Base-by-base conservation (phyloP, 768 basidiomycete genomes). In the Rhodotorula diobovata region DNA sequence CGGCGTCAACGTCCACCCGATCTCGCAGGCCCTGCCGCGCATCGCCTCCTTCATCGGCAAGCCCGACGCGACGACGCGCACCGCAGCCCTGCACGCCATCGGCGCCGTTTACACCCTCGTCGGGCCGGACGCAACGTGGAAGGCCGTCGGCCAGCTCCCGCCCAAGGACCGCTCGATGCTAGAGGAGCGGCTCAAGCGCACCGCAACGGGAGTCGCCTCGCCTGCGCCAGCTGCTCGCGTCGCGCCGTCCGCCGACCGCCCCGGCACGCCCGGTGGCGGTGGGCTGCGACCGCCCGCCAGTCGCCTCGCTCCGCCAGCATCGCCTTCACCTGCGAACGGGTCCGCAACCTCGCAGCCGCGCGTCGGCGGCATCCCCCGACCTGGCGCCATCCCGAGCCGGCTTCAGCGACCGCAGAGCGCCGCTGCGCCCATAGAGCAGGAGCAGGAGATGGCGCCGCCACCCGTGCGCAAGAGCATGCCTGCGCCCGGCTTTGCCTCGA, bases 91-190 rank as follows among this genome's bases (percentile, higher is more conserved):
- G 48, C 85, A 86, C 45, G 85, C 87, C 50, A 83, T 98, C 78
- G 93, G 93, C 67, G 90, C 93, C 79, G 89, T 85, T 7, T 95
- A 93, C 79, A 83, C 85, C 16, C 84, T 91, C 23, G 85, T 90
- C 30, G 93, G 93, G 30, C 43, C 65, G 28, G 93, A 95, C 77
- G 89, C 87, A 76, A 86, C 93, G 21, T 94, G 90, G 90, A 82
- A 85, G 20, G 80, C 89, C 18, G 89, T 93, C 55, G 91, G 91
- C 2, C 76, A 84, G 16, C 82, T 96, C 39, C 85, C 88, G 56
- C 83, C 89, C 10, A 95, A 95, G 80, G 93, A 94, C 78, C 93
- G 90, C 78, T 92, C 91, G 16, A 91, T 93, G 77, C 85, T 96
- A 41, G 93, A 95, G 80, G 93, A 94, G 78, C 86, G 91, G 15